Base-by-base conservation (phyloP, 768 basidiomycete species). In the Glaciozyma antarctica region DNA sequence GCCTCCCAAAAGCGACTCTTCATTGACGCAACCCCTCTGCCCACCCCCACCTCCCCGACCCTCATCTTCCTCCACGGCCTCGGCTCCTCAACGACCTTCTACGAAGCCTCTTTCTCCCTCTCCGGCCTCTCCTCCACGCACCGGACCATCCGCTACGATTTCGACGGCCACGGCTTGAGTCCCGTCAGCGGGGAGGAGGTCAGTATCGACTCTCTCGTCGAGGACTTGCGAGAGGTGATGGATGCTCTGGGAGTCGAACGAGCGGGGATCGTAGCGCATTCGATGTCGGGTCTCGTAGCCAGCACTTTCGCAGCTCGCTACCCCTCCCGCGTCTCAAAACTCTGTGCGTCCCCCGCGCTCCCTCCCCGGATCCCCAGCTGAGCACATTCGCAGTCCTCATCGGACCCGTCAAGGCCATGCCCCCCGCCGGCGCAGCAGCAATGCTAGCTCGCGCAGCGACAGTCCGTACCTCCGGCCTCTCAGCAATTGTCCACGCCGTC, bases 31-130 rank as follows among this genome's bases (percentile, higher is more conserved):
- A 22, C 13, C 22, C 21, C 41, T 12, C 15, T 12, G 7, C 5
- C 48, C 1, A 5, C 28, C 15, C 13, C 38, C 15, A 44, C 58
- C 12, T 49, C 63, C 3, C 55, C 67, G 5, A 47, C 63, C 26
- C 38, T 68, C 63, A 38, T 68, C 43, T 68, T 68, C 63, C 49
- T 68, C 44, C 67, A 68, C 28, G 67, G 67, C 13, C 63, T 68
- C 43, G 67, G 67, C 24, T 68, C 67, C 30, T 47, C 48, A 0
- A 61, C 63, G 6, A 57, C 67, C 6, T 68, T 64, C 56, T 68
- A 51, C 55, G 56, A 64, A 16, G 63, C 67, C 8, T 5, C 60
- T 2, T 19, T 68, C 15, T 5, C 54, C 16, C 21, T 30, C 22
- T 54, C 67, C 1, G 48, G 34, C 3, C 63, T 68, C 16, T 9